Evolutionary conservation across 2,329 filamentous ascomycete species (phyloP).

Genomic region (Penicillium sp.): DNA sequence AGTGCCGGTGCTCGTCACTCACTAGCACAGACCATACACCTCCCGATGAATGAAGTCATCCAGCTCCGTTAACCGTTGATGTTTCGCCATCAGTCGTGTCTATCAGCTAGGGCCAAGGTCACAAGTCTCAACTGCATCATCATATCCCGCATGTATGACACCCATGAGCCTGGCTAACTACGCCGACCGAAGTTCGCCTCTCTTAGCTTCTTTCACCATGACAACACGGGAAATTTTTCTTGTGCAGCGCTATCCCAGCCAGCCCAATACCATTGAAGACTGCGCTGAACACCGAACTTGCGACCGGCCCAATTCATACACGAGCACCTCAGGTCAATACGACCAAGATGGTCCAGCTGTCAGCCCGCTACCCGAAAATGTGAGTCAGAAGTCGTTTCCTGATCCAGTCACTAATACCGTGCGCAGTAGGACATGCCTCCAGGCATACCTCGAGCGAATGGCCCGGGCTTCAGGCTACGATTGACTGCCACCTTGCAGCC

Average conservation of each 20-base stretch:
- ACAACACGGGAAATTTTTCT: background rate
- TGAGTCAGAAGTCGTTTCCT: slow-evolving; percentile 1
- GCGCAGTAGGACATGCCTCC: background rate
- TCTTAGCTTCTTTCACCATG: background rate
- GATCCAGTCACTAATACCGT: background rate
- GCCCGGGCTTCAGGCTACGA: background rate
- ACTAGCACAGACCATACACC: background rate
- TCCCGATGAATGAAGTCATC: background rate
- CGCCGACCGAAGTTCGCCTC: background rate
- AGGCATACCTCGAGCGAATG: background rate
- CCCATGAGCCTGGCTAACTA: background rate
- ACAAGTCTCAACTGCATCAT: background rate
- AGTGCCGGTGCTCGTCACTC: background rate
- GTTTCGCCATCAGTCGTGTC: background rate
- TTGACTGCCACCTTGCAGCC: background rate
- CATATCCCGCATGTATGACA: background rate
- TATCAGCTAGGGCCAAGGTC: background rate
- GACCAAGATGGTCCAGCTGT: background rate
- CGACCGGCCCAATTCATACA: background rate
- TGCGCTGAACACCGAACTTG: background rate
- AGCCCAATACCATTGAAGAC: background rate
- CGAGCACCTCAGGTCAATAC: background rate
- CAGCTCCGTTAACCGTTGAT: background rate
- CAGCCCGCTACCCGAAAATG: background rate
- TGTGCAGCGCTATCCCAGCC: background rate